Evolutionary conservation across 2,329 filamentous ascomycete genomes (phyloP), one percentile per base, ranked within the genome.

Genomic region (Hymenoscyphus linearis): DNA sequence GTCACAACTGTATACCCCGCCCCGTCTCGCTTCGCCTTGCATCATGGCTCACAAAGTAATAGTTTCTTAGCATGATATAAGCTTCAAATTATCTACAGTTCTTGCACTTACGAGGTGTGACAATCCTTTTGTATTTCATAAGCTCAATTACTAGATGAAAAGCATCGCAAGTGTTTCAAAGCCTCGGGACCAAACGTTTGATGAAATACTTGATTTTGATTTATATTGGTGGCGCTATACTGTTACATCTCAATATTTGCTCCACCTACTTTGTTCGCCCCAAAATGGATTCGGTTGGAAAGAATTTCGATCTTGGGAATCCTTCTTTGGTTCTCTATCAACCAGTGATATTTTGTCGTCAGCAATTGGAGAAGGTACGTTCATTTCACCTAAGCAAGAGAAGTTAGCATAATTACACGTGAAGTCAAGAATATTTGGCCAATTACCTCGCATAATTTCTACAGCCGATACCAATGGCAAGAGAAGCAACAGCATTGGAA

Each of bases 401-500:
- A 34, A 22, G 47, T 50, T 36, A 58, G 36, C 14, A 14, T 18
- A 44, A 35, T 27, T 36, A 26, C 37, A n/a, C 18, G 1, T 1
- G 18, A 2, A 34, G 0, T 1, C 27, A 2, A 34, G 0, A 7
- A 26, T 6, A 27, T 4, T 14, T 10, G 35, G 1, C 1, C 3
- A 44, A 69, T 79, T 78, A 64, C 82, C 82, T 64, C 82, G 72
- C 54, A 81, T 73, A 58, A 88, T 85, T 70, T 88, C 85, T 31
- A 87, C 70, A 2, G 80, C 78, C 2, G 80, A 84, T 2, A 88
- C 77, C 16, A 87, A 67, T 0, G 85, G 84, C 67, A 88, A 73
- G n/a, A 82, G 70, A 27, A 87, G 74, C 68, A 88, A 75, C 65
- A 87, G 73, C 65, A 87, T 73, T 1, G 83, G 82, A 31, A 88